Conservation (phyloP, 148 eudicot genomes). For the Vaccinium macrocarpon region DNA sequence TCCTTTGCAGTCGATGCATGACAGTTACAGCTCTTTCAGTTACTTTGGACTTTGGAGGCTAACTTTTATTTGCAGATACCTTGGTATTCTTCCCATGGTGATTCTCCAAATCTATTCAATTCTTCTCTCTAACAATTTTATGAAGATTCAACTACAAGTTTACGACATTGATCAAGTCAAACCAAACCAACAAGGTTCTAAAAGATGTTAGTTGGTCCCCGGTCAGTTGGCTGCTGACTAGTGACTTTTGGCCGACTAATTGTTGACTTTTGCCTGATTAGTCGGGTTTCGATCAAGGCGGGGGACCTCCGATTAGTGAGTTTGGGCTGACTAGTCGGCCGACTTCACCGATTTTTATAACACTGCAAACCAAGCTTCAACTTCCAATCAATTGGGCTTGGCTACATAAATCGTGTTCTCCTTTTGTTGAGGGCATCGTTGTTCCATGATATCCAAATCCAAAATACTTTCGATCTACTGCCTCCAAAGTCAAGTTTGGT, state of each 20-base stretch:
- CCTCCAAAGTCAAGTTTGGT: not conserved
- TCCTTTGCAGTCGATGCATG: not conserved
- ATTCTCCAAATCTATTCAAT: not conserved
- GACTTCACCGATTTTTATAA: too few species aligned
- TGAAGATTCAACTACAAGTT: not conserved
- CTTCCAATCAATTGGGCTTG: not conserved
- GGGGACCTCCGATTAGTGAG: too few species aligned
- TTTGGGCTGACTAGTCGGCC: too few species aligned
- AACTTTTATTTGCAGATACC: not conserved
- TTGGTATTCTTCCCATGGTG: not conserved
- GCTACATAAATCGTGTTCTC: not conserved
- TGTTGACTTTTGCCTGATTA: too few species aligned
- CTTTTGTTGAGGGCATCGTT: not conserved
- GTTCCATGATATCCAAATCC: not conserved
- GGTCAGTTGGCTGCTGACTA: too few species aligned
- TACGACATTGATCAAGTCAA: not conserved
- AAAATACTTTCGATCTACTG: not conserved
- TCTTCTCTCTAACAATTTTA: not conserved
- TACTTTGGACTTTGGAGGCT: conserved; percentile 8
- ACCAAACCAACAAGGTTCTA: too few species aligned
- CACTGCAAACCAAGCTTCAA: not conserved
- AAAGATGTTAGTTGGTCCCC: too few species aligned
- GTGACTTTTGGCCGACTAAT: too few species aligned
- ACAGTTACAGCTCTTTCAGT: not conserved
- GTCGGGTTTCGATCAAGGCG: too few species aligned